Evolutionary conservation across 768 basidiomycete genomes (phyloP).

Genomic region (Sarcomyxa edulis): DNA sequence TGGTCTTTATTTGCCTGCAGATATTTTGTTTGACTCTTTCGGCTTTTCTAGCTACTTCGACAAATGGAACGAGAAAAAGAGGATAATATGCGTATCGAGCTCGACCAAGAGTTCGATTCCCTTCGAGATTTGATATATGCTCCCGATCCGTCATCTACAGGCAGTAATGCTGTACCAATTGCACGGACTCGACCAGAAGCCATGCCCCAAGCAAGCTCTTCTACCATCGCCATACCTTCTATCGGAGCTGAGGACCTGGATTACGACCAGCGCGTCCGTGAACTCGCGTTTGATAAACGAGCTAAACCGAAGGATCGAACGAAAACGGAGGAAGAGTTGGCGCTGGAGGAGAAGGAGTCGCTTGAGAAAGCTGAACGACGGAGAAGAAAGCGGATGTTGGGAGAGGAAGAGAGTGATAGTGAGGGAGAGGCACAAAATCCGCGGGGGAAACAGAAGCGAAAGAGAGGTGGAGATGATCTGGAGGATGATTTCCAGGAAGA

Average conservation of each 20-base stretch:
- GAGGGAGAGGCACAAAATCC: slow-evolving; percentile 47
- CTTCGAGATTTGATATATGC: slow-evolving; percentile 71
- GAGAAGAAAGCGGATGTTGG: slow-evolving; percentile 80
- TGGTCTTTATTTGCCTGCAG: too few relatives aligned
- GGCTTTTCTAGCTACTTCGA: slow-evolving; percentile 63
- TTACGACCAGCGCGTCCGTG: slow-evolving; percentile 90
- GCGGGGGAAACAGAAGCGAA: slow-evolving; percentile 44
- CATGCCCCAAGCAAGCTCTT: slow-evolving; percentile 11
- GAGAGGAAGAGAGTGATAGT: slow-evolving; percentile 63
- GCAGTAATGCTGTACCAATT: slow-evolving; percentile 30
- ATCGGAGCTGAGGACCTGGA: slow-evolving; percentile 46
- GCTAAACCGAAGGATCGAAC: slow-evolving; percentile 93
- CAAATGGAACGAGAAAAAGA: slow-evolving; percentile 86
- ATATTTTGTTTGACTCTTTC: slow-evolving; percentile 8
- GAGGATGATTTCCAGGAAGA: slow-evolving; percentile 77
- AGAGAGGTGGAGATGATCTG: slow-evolving; percentile 77
- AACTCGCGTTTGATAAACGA: slow-evolving; percentile 88
- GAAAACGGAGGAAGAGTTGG: slow-evolving; percentile 94
- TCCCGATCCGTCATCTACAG: slow-evolving; percentile 40
- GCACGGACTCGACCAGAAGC: slow-evolving; percentile 13
- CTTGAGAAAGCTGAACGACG: slow-evolving; percentile 82
- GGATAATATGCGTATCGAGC: slow-evolving; percentile 78
- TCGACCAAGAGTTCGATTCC: slow-evolving; percentile 84
- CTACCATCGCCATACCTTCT: background rate
- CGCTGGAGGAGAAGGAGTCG: slow-evolving; percentile 79